phyloP scores from a whole-genome alignment of 1,284 basidiomycete species.

The Stereum hirsutum region DNA sequence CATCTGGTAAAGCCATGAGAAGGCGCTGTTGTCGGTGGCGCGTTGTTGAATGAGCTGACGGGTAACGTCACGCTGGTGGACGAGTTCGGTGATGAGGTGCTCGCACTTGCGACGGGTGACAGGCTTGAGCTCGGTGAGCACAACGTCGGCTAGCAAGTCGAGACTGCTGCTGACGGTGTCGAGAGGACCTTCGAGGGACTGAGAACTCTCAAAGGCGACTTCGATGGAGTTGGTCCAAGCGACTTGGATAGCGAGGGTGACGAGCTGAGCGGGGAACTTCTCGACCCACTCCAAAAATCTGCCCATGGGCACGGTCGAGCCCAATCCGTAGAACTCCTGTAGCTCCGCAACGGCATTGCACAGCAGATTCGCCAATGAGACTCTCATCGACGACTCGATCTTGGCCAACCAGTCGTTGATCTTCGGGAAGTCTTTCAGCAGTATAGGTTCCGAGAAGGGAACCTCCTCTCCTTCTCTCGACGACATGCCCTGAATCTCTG shows the following conservation, averaged over 20 bases:
- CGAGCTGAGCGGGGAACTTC: slow-evolving; percentile 90
- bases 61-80: slow-evolving; percentile 94
- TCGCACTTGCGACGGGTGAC: slow-evolving; percentile 96
- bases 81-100: slow-evolving; percentile 97
- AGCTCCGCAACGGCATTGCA: slow-evolving; percentile 75
- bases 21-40: slow-evolving; percentile 62
- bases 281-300: slow-evolving; percentile 87
- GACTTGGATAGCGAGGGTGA: slow-evolving; percentile 90
- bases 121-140: slow-evolving; percentile 81
- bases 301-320: slow-evolving; percentile 42
- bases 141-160: slow-evolving; percentile 92
- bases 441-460: slow-evolving; percentile 73
- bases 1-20: slow-evolving; percentile 98
- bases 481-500: slow-evolving; percentile 83
- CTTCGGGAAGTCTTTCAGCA: slow-evolving; percentile 89
- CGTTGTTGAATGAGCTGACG: slow-evolving; percentile 68
- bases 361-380: slow-evolving; percentile 81
- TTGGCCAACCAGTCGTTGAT: slow-evolving; percentile 98
- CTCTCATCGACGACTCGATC: slow-evolving; percentile 91
- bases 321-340: slow-evolving; percentile 72
- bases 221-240: slow-evolving; percentile 92
- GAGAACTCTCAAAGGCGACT: slow-evolving; percentile 47
- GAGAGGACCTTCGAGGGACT: slow-evolving; percentile 58
- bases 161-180: slow-evolving; percentile 77
- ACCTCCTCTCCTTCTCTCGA: slow-evolving; percentile 96